Conservation (phyloP, 371 early-diverging fungal species). For the Lichtheimia corymbifera region DNA sequence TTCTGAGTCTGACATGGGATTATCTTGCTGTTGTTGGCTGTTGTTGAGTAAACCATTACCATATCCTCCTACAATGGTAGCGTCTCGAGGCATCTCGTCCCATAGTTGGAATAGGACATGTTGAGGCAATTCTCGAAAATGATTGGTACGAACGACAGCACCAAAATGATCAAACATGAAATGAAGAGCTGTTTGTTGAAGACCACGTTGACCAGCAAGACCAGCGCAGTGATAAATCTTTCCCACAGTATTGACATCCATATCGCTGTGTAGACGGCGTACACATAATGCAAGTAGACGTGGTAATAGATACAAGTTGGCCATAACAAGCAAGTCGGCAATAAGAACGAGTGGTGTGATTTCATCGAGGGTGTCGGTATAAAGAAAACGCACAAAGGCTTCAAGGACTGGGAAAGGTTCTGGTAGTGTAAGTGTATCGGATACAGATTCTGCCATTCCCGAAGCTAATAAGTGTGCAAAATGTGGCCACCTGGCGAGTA, state of each 20-base stretch:
- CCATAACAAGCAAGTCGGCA: conserved; percentile 68
- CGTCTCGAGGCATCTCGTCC: conserved; percentile 57
- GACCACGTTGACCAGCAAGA: conserved; percentile 55
- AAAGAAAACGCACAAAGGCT: conserved; percentile 60
- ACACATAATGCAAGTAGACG: conserved; percentile 59
- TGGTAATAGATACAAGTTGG: conserved; percentile 59
- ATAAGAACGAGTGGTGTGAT: conserved; percentile 36
- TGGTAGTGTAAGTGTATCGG: conserved; percentile 46
- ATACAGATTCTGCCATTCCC: conserved; percentile 53
- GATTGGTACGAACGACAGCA: conserved; percentile 56
- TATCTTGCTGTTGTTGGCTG: not conserved
- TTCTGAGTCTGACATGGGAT: not conserved
- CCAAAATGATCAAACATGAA: conserved; percentile 71
- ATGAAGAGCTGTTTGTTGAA: conserved; percentile 58
- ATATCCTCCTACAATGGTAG: conserved; percentile 31
- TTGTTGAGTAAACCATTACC: not conserved
- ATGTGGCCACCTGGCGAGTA: conserved; percentile 69
- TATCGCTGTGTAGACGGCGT: conserved; percentile 49
- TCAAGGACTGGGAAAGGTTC: conserved; percentile 54
- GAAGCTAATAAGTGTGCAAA: conserved; percentile 56
- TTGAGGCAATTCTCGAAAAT: conserved; percentile 55
- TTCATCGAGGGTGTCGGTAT: conserved; percentile 60
- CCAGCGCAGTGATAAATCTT: conserved; percentile 63
- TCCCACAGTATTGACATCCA: conserved; percentile 57
- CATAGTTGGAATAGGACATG: conserved; percentile 63